Evolutionary conservation across 768 basidiomycete species (phyloP), one percentile per base, ranked within the genome.

Genomic region (Lentinula edodes): DNA sequence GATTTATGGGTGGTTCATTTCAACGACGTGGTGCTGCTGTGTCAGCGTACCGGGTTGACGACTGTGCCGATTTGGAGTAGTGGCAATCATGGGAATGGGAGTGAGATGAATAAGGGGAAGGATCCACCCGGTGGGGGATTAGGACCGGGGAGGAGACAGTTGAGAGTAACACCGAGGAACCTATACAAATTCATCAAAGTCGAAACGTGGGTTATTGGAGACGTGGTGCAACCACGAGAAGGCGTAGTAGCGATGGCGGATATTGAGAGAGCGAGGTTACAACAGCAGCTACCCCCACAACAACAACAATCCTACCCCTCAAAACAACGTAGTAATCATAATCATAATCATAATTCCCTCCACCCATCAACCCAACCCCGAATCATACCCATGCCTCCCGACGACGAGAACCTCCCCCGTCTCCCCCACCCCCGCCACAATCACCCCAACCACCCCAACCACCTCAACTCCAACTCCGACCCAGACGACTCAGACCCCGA

Each of bases 1-100:
- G 96, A 99, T 67, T 69, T 94, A 48, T 99, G 97, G 97, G 81
- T 95, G 59, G 92, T 99, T 1, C 85, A 88, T 13, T 98, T 99
- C 79, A 95, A 95, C 60, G 97, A 99, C 69, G 96, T 99, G 51
- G 89, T 94, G 5, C 75, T 99, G 41, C 84, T 94, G 51, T 98
- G 95, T 71, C 92, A 95, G 68, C 82, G 92, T 58, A 90, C 88
- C 2, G 96, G 97, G 9, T 89, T 89, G 6, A 99, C 97, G 0
- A 90, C 88, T 7, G 70, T 94, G 52, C 92, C 92, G 2, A 86
- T 82, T 65, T 85, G 86, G 34, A 78, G 23, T n/a, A n/a, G n/a
- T n/a, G n/a, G n/a, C n/a, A n/a, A n/a, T n/a, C n/a, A n/a, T n/a
- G n/a, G n/a, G n/a, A n/a, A n/a, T n/a, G n/a, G n/a, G n/a, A n/a